These are phyloP conservation scores for Boletus coccyginus DNA, from an alignment of 768 basidiomycete species.

Conservation along the genomic window DNA sequence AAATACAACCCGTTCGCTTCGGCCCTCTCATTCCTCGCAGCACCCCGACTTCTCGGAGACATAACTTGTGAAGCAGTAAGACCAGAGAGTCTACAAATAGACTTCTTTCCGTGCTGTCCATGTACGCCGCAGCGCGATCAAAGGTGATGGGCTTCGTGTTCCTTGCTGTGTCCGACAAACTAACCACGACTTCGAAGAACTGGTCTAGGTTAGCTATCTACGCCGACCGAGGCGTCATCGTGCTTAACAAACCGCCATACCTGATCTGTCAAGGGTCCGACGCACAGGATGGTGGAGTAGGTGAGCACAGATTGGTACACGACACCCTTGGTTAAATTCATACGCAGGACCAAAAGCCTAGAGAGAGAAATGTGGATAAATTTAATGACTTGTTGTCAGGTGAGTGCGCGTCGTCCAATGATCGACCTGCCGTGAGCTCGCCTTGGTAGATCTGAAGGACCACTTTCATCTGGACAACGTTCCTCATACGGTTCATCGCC, in stretches of 20 bases:
- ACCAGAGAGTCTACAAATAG: neutral
- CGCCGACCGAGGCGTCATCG: conserved; percentile 50
- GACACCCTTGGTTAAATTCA: conserved; percentile 1
- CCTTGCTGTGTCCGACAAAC: neutral
- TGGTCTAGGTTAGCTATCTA: conserved; percentile 43
- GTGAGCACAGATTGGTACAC: conserved; percentile 6
- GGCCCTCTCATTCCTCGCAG: neutral
- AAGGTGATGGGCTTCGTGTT: conserved; percentile 16
- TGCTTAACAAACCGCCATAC: conserved; percentile 60
- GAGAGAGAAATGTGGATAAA: conserved; percentile 28
- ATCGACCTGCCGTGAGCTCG: neutral
- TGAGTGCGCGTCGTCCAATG: conserved; percentile 15
- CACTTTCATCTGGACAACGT: conserved; percentile 32
- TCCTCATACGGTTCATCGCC: conserved; percentile 59
- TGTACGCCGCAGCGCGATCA: conserved; percentile 20
- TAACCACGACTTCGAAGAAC: conserved; percentile 18
- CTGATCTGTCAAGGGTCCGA: conserved; percentile 50
- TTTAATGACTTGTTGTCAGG: conserved; percentile 39
- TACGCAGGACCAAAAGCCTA: conserved; percentile 17
- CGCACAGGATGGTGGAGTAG: conserved; percentile 20
- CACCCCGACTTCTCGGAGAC: neutral
- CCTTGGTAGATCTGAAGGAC: conserved; percentile 26
- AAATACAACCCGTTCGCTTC: no score
- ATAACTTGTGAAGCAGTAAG: neutral
- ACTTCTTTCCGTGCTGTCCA: neutral